These are phyloP conservation scores for Calonectria montana DNA, from an alignment of 2,329 filamentous ascomycete species.

Conservation along the genomic window DNA sequence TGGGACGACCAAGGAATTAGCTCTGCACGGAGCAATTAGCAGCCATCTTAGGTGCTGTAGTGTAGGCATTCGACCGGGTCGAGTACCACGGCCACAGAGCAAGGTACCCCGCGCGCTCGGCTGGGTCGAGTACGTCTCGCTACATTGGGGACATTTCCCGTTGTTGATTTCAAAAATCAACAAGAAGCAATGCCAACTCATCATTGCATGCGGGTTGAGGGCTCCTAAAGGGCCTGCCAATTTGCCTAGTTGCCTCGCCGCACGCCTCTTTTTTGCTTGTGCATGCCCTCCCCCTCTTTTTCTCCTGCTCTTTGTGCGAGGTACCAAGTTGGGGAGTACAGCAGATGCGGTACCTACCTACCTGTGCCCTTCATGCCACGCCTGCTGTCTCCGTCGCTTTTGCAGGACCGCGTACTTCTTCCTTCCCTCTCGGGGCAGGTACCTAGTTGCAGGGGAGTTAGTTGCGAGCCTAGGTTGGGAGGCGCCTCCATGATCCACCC, in stretches of 20 bases:
- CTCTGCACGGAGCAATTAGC: conserved; percentile 7
- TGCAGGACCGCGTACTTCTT: conserved; percentile 13
- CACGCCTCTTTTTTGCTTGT: conserved; percentile 33
- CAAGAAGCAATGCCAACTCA: conserved; percentile 77
- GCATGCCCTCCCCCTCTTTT: conserved; percentile 22
- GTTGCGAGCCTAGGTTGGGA: neutral
- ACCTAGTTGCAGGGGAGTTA: conserved; percentile 8
- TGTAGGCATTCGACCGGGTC: conserved; percentile 13
- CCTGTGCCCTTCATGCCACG: conserved; percentile 18
- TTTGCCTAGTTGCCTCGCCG: conserved; percentile 38
- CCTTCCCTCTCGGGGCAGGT: conserved; percentile 17
- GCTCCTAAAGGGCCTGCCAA: conserved; percentile 34
- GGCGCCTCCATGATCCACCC: conserved; percentile 1
- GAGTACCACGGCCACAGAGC: conserved; percentile 14
- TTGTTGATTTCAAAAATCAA: conserved; percentile 61
- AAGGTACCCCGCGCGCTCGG: conserved; percentile 38
- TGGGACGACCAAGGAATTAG: conserved; percentile 10
- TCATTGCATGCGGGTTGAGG: conserved; percentile 74
- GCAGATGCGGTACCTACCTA: conserved; percentile 14
- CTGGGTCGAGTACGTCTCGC: conserved; percentile 32
- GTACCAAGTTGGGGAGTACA: neutral
- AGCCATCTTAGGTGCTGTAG: conserved; percentile 6
- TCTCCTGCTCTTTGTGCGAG: neutral
- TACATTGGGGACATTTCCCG: conserved; percentile 34
- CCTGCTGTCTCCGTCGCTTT: conserved; percentile 25